Evolutionary conservation across 257 asterid species (phyloP), one percentile per base, ranked within the genome.

Genomic region (Jaltomata sinuosa): DNA sequence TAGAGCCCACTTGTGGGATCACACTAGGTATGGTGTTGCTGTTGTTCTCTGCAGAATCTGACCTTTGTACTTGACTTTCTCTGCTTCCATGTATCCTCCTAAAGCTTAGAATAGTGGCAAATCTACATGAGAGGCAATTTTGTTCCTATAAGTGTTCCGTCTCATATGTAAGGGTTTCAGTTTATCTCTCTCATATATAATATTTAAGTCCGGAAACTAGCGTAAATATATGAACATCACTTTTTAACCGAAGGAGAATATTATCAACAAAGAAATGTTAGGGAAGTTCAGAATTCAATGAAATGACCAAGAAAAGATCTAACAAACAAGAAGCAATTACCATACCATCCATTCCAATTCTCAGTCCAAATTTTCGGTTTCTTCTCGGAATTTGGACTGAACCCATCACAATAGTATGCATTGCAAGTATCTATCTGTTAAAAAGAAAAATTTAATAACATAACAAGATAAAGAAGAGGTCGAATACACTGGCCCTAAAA

Each of bases 331-430:
- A 45, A 16, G 38, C 11, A 12, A 11, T 42, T 16, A 61, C 40
- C 53, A 52, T 94, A 96, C 99, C 99, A 94, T 92, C 99, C 99
- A 90, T 91, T 92, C 99, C 99, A 96, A 86, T 94, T 92, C 90
- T 96, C 99, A 8, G 99, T 94, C 99, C 98, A 94, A 81, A 96
- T 4, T 45, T 32, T 84, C 5, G 98, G 99, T 90, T 94, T 94
- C 85, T 89, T 91, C 64, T 87, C 86, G 84, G 99, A 92, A 88
- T 93, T 96, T 64, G 99, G 98, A 90, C 86, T 90, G 92, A 89
- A 96, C 79, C 92, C 93, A 84, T 96, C 99, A 64, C 98, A 96
- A 82, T 96, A 96, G 91, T 91, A 96, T 68, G 91, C 98, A 90
- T 96, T 96, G 93, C 99, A 96, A 72, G 98, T 85, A 88, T 96